Evolutionary conservation across 495 filamentous ascomycete genomes (phyloP), one percentile per base, ranked within the genome.

Genomic region (Lasiosphaeria miniovina): DNA sequence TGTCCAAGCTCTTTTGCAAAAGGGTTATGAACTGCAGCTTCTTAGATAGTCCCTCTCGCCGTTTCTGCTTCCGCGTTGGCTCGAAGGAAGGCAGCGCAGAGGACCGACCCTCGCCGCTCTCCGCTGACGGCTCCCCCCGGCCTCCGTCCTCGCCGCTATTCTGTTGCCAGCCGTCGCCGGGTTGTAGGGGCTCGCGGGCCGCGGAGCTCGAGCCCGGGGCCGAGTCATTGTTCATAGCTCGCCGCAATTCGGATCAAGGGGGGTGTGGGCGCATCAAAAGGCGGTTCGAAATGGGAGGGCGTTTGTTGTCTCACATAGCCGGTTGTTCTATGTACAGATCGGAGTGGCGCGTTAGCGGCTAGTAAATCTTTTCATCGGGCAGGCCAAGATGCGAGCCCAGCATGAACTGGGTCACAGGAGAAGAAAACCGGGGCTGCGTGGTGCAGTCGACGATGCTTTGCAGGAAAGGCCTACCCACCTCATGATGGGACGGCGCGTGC

Each of bases 1-100:
- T 87, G 73, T 96, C 91, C 50, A 96, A 76, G 66, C 84, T 87
- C 58, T 83, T 81, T 65, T 90, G 80, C 36, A 95, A 73, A 53
- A 86, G 78, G 64, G 85, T 86, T 58, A 94, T 81, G 68, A 89
- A 85, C 55, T 86, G 76, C 40, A 82, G 75, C 72, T 84, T 83
- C 74, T 83, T 86, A 55, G 71, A 76, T 57, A 80, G 71, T 38
- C 76, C 74, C 67, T 78, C 78, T 54, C 61, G 61, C 15, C 65
- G 66, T 46, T 60, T 69, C 58, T 68, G 50, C 54, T 65, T 32
- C 41, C 50, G 55, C 36, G 58, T 49, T 43, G 53, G 24, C 41
- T 58, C 55, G 7, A 48, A 57, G 33, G 54, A 65, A 33, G 64
- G 61, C 54, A 58, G 59, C 49, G 64, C 55, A 35, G 58, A 52